Evolutionary conservation across 2,329 filamentous ascomycete genomes (phyloP), one percentile per base, ranked within the genome.

Genomic region (Exophiala dermatitidis): DNA sequence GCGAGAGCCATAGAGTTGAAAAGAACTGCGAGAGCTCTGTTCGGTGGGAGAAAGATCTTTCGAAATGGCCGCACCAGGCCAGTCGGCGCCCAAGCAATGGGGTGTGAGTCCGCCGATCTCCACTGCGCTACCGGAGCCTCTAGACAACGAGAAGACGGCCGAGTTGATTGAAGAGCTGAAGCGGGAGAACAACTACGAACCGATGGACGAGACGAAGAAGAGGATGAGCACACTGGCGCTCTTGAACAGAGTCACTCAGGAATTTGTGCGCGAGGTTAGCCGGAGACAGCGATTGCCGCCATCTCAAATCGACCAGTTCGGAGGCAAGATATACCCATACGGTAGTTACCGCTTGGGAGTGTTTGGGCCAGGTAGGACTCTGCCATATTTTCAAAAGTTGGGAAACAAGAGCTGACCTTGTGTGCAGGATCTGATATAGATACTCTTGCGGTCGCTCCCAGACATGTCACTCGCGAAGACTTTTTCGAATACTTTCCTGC

Each of bases 261-360:
- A 91, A 62, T 95, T 98, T 64, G 88, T 98, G 52, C 84, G 84
- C 68, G 79, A 82, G 59, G 90, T 95, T 6, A 88, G 88, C 60
- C 77, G 78, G 60, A 78, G 81, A 65, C 90, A 86, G 68, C 84
- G 78, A 47, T 77, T 91, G 47, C 85, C 90, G 43, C 81, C 88
- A 41, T 82, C 84, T 32, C 80, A 93, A 43, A 80, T 93, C 43
- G 88, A 90, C 62, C 84, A 86, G 65, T 88, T 90, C 4, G 88
- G 90, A 49, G 93, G 90, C 60, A 93, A 91, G 73, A 84, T 98
- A 62, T 95, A 95, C 69, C 94, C 91, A 1, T 98, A 93, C 69
- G 93, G 93, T 60, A 97, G 93, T 71, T 98, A 91, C 70, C 85
- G 90, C 37, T 77, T 98, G 8, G 93, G 93, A 56, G 93, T 97